Base-by-base conservation (phyloP, 1,284 basidiomycete genomes). In the Pseudozyma hubeiensis region DNA sequence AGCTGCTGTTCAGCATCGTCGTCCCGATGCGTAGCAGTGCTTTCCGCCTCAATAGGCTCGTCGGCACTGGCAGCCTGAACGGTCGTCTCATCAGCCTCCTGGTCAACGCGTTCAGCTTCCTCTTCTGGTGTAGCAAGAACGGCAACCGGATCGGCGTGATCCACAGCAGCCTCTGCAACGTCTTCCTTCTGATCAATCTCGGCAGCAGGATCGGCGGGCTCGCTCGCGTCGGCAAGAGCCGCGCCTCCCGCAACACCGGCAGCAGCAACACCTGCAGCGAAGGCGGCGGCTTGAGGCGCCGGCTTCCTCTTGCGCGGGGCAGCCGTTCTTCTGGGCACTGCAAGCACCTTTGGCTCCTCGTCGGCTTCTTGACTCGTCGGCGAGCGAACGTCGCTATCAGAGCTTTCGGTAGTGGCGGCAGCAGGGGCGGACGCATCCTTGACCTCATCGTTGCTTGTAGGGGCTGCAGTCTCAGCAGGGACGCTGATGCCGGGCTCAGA, bases 321-420 rank as follows among this genome's bases (percentile, higher is more conserved):
- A 17, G 77, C 78, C n/a, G 78, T 61, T 35, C 78, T 48, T 30
- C 78, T 61, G 9, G 78, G 78, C 7, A 80, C 78, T 8, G 78
- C 68, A 13, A 80, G 64, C 16, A 79, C 77, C 53, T 75, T 70
- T 4, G 71, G 71, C 49, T 70, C 62, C 8, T 64, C 63, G 8
- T 45, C 30, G 19, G 60, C 45, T 13, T 52, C 63, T 40, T 24
- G 33, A n/a, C 56, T 52, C 19, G 45, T 16, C 19, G 56, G 56
- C 16, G 65, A 63, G 34, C 24, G 43, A 30, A 47, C 39, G 7
- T 49, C 45, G 13, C 19, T 29, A 3, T 51, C 33, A 34, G 40
- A 44, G 9, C 41, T 30, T 16, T 61, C 53, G 40, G 8, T 24
- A 10, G 53, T 5, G 1, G 65, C 30, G 9, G 51, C 11, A 3